Evolutionary conservation across 1,284 basidiomycete species (phyloP).

Genomic region (Cystobasidium sp.): DNA sequence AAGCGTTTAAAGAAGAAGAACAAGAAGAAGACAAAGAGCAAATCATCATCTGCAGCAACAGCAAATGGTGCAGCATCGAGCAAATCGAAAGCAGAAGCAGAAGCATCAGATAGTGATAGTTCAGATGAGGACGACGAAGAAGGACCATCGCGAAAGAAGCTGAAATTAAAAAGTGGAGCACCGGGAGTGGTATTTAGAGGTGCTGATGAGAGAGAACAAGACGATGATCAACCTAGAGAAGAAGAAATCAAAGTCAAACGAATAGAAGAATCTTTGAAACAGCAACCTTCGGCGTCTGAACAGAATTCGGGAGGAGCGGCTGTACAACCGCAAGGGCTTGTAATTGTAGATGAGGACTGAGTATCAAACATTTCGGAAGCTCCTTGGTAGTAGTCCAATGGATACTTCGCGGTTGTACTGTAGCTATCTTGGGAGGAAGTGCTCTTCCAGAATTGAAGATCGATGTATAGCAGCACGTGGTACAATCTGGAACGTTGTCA

Average conservation of each 20-base stretch:
- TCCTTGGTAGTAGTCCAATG: no score
- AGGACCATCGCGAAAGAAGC: conserved; percentile 45
- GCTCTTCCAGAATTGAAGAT: no score
- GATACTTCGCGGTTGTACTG: no score
- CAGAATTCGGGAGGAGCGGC: background rate
- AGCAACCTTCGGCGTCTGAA: background rate
- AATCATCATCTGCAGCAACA: conserved; percentile 9
- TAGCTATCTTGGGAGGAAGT: no score
- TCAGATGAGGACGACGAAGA: conserved; percentile 11
- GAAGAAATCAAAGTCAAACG: conserved; percentile 47
- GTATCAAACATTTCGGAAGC: background rate
- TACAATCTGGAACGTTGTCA: no score
- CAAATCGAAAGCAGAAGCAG: conserved; percentile 4
- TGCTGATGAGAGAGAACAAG: conserved; percentile 37
- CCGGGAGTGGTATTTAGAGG: conserved; percentile 38
- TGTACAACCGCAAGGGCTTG: conserved; percentile 28
- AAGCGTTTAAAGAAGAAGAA: conserved; percentile 89
- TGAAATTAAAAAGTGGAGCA: conserved; percentile 45
- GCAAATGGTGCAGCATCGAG: conserved; percentile 14
- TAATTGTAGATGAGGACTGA: conserved; percentile 44
- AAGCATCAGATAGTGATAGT: conserved; percentile 1
- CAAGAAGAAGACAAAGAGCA: conserved; percentile 39
- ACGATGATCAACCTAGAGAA: conserved; percentile 45
- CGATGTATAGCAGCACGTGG: no score
- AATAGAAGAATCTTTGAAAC: conserved; percentile 45